Percentiles rank a stretch among this genome's conserved stretches.
Conservation (phyloP, 768 basidiomycete genomes). For the Exidia glandulosa region DNA sequence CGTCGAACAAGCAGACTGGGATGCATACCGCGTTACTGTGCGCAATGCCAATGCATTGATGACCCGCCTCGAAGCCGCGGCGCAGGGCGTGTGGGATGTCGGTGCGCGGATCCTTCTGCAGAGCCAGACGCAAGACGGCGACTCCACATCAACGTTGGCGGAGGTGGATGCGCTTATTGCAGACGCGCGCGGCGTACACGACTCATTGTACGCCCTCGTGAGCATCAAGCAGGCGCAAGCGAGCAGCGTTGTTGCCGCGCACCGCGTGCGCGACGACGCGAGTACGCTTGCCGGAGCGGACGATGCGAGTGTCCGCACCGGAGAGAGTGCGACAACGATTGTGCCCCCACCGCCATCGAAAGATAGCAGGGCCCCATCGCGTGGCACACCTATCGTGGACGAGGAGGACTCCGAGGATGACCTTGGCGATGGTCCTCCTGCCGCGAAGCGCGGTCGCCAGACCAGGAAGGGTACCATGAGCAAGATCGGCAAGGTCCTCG, state of each 20-base stretch:
- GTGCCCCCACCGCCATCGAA: not conserved
- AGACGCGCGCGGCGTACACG: not conserved
- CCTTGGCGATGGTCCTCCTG: not conserved
- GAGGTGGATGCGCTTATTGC: not conserved
- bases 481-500: conserved; percentile 62
- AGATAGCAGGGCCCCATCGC: not conserved
- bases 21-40: conserved; percentile 54
- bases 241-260: not conserved
- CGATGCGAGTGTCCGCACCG: not conserved
- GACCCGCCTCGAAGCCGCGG: conserved; percentile 54
- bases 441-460: not conserved
- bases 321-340: not conserved
- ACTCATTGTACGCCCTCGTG: conserved; percentile 43
- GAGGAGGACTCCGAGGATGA: not conserved
- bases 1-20: conserved; percentile 22
- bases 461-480: conserved; percentile 11
- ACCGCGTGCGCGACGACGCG: not conserved
- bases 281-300: not conserved
- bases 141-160: not conserved
- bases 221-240: conserved; percentile 61
- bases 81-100: conserved; percentile 71
- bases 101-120: conserved; percentile 47
- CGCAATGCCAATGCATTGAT: conserved; percentile 57
- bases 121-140: conserved; percentile 23
- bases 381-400: not conserved